Percentiles rank a stretch among this genome's conserved stretches.
Conservation (phyloP, 106 monocot genomes). For the Agapanthus africanus region DNA sequence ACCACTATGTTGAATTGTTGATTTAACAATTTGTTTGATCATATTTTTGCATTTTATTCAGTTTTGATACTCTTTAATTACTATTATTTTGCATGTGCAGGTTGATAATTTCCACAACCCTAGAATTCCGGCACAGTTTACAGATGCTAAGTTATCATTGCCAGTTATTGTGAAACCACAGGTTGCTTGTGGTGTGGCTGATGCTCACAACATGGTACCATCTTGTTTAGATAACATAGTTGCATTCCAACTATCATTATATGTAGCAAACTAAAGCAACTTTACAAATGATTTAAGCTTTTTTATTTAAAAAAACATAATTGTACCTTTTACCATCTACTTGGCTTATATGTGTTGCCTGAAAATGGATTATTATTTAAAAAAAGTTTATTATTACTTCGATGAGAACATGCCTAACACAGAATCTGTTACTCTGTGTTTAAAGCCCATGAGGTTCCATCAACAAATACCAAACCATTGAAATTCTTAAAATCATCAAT, state of each 20-base stretch:
- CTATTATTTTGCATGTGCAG: slow-evolving; percentile 35
- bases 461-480: too few species aligned
- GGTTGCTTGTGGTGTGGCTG: slow-evolving; percentile 88
- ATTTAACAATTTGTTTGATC: too few species aligned
- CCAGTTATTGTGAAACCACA: slow-evolving; percentile 94
- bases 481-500: too few species aligned
- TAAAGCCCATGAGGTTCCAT: too few species aligned
- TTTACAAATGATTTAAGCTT: background rate
- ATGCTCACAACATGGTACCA: slow-evolving; percentile 89
- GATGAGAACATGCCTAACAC: too few species aligned
- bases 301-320: too few species aligned
- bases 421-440: too few species aligned
- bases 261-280: background rate
- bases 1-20: background rate
- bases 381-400: background rate
- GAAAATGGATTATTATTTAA: background rate
- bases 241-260: background rate
- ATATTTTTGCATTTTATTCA: background rate
- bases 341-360: background rate
- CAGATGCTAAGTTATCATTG: slow-evolving; percentile 59
- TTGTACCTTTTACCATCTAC: background rate
- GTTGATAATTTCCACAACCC: slow-evolving; percentile 51
- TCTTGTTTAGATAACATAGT: slow-evolving; percentile 11
- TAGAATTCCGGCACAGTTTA: slow-evolving; percentile 39
- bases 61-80: background rate